Evolutionary conservation across 441 rosid genomes (phyloP).

Genomic region (Bocquillonia castaneifolia): DNA sequence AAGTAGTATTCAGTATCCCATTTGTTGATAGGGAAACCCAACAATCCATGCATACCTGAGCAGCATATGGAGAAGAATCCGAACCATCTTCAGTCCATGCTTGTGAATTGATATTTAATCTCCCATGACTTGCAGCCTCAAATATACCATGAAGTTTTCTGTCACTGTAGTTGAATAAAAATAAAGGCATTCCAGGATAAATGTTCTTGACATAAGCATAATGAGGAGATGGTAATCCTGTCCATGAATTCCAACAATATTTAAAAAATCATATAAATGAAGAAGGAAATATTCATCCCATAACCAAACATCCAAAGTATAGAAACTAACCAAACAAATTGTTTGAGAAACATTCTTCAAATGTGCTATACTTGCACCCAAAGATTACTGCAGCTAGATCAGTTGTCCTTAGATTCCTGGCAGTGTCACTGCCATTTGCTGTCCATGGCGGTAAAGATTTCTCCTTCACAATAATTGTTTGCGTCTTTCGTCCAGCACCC

Average conservation of each 20-base stretch:
- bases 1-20: constrained; percentile 17
- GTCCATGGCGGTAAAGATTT: constrained; percentile 13
- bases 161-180: constrained; percentile 78
- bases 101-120: constrained; percentile 58
- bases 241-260: constrained; percentile 5
- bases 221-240: constrained; percentile 66
- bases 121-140: constrained; percentile 69
- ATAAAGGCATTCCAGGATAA: constrained; percentile 52
- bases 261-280: not conserved
- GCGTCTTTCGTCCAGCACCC: constrained; percentile 39
- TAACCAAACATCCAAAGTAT: not conserved
- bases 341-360: constrained; percentile 53
- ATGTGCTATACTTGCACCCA: constrained; percentile 53
- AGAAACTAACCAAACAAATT: constrained; percentile 58
- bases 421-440: constrained; percentile 10
- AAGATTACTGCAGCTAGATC: constrained; percentile 68
- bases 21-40: not conserved
- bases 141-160: constrained; percentile 72
- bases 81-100: constrained; percentile 62
- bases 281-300: not conserved
- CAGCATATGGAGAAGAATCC: constrained; percentile 52
- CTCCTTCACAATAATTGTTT: constrained; percentile 10
- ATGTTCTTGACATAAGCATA: constrained; percentile 53
- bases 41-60: constrained; percentile 50
- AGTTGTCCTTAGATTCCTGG: constrained; percentile 42